Evolutionary conservation across 352 stramenopile species (phyloP), one percentile per base, ranked within the genome.

Genomic region (Phytophthora hibernalis): DNA sequence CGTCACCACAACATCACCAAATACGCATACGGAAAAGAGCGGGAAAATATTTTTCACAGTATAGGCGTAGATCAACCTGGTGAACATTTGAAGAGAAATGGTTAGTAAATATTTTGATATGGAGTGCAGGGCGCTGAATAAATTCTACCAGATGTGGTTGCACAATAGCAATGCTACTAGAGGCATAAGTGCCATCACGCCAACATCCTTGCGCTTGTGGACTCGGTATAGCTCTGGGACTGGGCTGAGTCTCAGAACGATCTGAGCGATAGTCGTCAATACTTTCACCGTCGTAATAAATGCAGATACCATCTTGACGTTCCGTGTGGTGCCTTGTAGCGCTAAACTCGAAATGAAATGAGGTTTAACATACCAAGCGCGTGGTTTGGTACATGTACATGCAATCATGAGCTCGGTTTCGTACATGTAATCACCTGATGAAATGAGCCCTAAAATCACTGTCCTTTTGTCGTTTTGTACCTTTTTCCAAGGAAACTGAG

Each of bases 61-160:
- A 33, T 74, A 74, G 7, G 54, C 70, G 28, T 77, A 77, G 16
- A 74, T 9, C 18, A 74, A 51, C 70, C 70, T 74, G 43, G 16
- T 55, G 48, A 16, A 47, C n/a, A 47, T 28, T 44, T 21, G 10
- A 13, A 22, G 24, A 18, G 37, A 22, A 28, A 7, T n/a, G 3
- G 13, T 56, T 37, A 45, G 48, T 11, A 4, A 8, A 3, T 0
- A 18, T 22, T 44, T 22, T 16, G 15, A 11, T 44, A n/a, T 44
- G 16, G 18, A 44, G 7, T 1, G 33, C 12, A 40, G 33, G 33
- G 12, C 12, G n/a, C 33, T 15, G 16, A 21, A 4, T 13, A n/a
- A 40, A n/a, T n/a, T 55, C n/a, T 64, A 77, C 70, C 70, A 74
- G 16, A 71, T 48, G 52, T 77, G 70, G 60, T 68, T 74, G 47